phyloP scores from a whole-genome alignment of 2,329 filamentous ascomycete species.

The Colletotrichum agaves region DNA sequence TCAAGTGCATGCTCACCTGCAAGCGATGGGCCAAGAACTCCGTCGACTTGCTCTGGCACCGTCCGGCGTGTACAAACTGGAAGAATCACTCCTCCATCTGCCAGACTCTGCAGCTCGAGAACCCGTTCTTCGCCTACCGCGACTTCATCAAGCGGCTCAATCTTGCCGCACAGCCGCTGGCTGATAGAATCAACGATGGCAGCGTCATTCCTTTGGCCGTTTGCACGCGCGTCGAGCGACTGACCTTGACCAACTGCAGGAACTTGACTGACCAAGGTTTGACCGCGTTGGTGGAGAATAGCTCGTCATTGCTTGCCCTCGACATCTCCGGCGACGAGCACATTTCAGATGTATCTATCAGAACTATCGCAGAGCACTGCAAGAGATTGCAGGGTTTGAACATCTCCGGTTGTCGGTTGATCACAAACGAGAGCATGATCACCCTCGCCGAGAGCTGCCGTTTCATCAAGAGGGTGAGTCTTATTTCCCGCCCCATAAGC shows the following conservation, averaged over 20 bases:
- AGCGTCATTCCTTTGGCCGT: conserved; percentile 83
- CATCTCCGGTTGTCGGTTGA: conserved; percentile 84
- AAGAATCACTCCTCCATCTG: conserved; percentile 83
- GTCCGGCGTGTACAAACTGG: conserved; percentile 91
- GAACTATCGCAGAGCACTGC: conserved; percentile 83
- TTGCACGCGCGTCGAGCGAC: conserved; percentile 90
- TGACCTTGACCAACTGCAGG: conserved; percentile 91
- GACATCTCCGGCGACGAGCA: conserved; percentile 89
- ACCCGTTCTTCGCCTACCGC: conserved; percentile 89
- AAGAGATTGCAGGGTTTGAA: conserved; percentile 90
- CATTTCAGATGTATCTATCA: conserved; percentile 84
- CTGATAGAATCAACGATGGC: conserved; percentile 83
- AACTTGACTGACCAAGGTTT: conserved; percentile 87
- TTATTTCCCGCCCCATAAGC: neutral
- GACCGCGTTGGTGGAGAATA: conserved; percentile 81
- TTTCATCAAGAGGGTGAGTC: conserved; percentile 83
- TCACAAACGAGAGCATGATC: conserved; percentile 88
- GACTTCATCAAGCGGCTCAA: conserved; percentile 94
- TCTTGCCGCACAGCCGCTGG: conserved; percentile 74
- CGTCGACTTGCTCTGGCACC: conserved; percentile 94
- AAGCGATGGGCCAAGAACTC: conserved; percentile 93
- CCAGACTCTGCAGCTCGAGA: conserved; percentile 74
- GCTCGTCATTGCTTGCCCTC: conserved; percentile 83
- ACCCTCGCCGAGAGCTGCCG: conserved; percentile 83
- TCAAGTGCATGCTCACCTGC: conserved; percentile 92